Conservation (phyloP, 176 grass and related monocot genomes). For the Oryza meyeriana region DNA sequence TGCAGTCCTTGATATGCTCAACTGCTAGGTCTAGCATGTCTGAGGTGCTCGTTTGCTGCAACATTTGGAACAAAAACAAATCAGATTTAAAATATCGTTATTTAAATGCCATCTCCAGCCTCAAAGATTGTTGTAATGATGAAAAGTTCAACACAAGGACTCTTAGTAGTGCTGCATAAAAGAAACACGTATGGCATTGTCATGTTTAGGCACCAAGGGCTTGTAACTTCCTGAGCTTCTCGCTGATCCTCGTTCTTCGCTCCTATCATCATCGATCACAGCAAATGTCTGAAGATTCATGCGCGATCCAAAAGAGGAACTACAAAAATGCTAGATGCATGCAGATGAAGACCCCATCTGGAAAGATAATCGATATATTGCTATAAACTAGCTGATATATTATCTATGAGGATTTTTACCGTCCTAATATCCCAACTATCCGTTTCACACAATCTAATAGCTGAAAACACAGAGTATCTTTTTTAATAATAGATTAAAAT, state of each 20-base stretch:
- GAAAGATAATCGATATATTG: no score
- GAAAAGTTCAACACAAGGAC: no score
- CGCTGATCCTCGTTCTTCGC: constrained; percentile 61
- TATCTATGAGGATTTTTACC: no score
- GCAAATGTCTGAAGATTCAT: not conserved
- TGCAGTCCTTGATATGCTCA: constrained; percentile 55
- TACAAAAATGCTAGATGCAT: no score
- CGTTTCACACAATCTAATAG: no score
- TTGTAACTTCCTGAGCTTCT: constrained; percentile 66
- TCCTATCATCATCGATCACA: constrained; percentile 28
- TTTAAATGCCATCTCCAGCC: not conserved
- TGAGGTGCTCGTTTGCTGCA: constrained; percentile 61
- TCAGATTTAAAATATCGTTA: not conserved
- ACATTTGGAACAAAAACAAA: not conserved
- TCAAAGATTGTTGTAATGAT: not conserved
- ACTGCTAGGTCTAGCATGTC: constrained; percentile 63
- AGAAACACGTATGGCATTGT: constrained; percentile 18
- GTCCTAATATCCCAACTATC: no score
- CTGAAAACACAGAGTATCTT: no score
- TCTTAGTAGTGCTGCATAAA: no score
- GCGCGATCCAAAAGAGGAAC: no score
- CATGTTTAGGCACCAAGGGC: constrained; percentile 66
- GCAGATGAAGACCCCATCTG: no score
- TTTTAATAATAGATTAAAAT: no score
- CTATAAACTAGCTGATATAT: no score